Evolutionary conservation across 768 basidiomycete genomes (phyloP), one percentile per base, ranked within the genome.

Genomic region (Tulasnella sp.): DNA sequence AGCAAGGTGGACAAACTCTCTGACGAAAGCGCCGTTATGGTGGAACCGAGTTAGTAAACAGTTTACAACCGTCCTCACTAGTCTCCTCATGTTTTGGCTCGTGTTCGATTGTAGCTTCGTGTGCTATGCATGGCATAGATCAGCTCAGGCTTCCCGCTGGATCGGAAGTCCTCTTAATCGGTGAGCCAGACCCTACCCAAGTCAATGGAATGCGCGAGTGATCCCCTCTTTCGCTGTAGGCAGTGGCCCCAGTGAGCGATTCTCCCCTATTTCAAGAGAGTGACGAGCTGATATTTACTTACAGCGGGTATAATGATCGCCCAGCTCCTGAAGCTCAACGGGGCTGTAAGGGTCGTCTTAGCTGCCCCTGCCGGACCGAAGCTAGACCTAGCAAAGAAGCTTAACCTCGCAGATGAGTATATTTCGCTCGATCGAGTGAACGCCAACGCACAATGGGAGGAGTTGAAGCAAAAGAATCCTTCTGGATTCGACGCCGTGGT

Each of bases 61-160:
- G 15, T 30, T 27, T 21, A n/a, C n/a, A 1, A 11, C 8, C n/a
- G 11, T 32, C 15, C 9, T 17, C 8, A 10, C 15, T 0, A 8
- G n/a, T 9, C n/a, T 23, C 2, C 23, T 17, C 43, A 54, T 24
- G 2, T 19, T 30, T 48, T 5, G n/a, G 47, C n/a, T n/a, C 21
- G 47, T 48, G 5, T 4, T 4, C 7, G 7, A 5, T 17, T 27
- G 2, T n/a, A 59, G 88, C 89, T 3, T 85, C 91, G 4, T 95
- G 91, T 65, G 92, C 92, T 30, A 81, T 95, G 52, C 91, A 95
- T 69, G 91, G 91, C 4, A 82, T 93, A 63, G 91, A 95, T 73
- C 89, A 90, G 70, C 80, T 95, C 59, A 80, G 76, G 59, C 84
- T 88, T 1, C 81, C 84, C 3, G 87, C 92, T 61, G 91, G 91